Evolutionary conservation across 805 yeast genomes (phyloP).

Genomic region (Metschnikowia aberdeeniae): DNA sequence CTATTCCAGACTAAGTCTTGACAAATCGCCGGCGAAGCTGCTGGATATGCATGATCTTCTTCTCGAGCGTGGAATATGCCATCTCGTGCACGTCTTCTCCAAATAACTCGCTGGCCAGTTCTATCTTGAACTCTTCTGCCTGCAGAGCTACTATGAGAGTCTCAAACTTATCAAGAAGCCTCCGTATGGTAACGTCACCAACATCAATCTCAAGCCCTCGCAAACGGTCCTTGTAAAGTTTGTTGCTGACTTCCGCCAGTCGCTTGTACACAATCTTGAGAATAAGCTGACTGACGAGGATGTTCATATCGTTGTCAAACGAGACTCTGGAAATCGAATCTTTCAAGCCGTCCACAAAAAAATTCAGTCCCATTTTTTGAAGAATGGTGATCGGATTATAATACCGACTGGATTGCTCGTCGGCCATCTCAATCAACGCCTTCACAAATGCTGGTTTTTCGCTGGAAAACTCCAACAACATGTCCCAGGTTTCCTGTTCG

Average conservation of each 20-base stretch:
- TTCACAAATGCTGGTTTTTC: slow-evolving; percentile 72
- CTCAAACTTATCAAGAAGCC: slow-evolving; percentile 26
- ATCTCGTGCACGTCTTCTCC: slow-evolving; percentile 4
- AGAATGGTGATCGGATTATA: slow-evolving; percentile 68
- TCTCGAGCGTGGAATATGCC: slow-evolving; percentile 12
- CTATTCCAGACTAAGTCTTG: not conserved
- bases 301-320: slow-evolving; percentile 53
- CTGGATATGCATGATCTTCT: slow-evolving; percentile 19
- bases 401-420: slow-evolving; percentile 42
- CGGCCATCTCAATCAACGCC: slow-evolving; percentile 66
- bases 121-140: slow-evolving; percentile 1
- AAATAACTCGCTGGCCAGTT: slow-evolving; percentile 6
- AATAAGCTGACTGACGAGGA: slow-evolving; percentile 52
- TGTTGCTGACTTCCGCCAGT: slow-evolving; percentile 25
- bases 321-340: slow-evolving; percentile 58
- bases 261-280: slow-evolving; percentile 32
- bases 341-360: slow-evolving; percentile 63
- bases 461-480: slow-evolving; percentile 65
- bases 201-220: slow-evolving; percentile 27
- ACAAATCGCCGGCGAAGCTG: not conserved
- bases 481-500: slow-evolving; percentile 78
- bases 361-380: slow-evolving; percentile 55
- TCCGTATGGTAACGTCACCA: slow-evolving; percentile 14
- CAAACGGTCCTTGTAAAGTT: slow-evolving; percentile 20
- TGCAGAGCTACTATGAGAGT: slow-evolving; percentile 18